phyloP scores from a whole-genome alignment of 768 basidiomycete genomes.

The Amanita brunnescens region DNA sequence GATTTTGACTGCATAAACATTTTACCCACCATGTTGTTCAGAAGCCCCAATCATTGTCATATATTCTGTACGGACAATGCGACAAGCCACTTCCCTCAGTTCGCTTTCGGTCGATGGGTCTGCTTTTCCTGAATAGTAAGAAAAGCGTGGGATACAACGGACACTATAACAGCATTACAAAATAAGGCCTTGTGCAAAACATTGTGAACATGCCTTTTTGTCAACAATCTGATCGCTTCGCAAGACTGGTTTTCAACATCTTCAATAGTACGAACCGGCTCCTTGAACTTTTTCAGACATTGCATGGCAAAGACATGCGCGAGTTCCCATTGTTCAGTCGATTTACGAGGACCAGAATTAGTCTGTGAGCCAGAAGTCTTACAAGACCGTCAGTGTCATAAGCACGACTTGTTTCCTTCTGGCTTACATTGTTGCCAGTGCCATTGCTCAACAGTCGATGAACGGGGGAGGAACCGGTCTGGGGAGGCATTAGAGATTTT shows the following conservation, averaged over 20 bases:
- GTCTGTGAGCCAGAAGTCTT: slow-evolving; percentile 9
- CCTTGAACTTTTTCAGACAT: slow-evolving; percentile 3
- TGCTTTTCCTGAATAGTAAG: slow-evolving; percentile 7
- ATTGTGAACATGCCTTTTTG: slow-evolving; percentile 5
- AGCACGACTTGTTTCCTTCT: slow-evolving; percentile 6
- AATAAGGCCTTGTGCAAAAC: slow-evolving; percentile 4
- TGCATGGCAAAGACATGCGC: not conserved
- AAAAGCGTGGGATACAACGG: slow-evolving; percentile 8
- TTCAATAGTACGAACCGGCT: slow-evolving; percentile 5
- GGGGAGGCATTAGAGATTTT: slow-evolving; percentile 9
- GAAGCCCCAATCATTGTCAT: slow-evolving; percentile 3
- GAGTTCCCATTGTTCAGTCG: slow-evolving; percentile 4
- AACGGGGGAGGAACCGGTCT: slow-evolving; percentile 7
- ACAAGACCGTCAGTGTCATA: slow-evolving; percentile 7
- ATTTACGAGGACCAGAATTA: slow-evolving; percentile 5
- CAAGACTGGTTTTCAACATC: slow-evolving; percentile 5
- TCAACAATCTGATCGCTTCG: slow-evolving; percentile 3
- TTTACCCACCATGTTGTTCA: slow-evolving; percentile 3
- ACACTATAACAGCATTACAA: slow-evolving; percentile 7
- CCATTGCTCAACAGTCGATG: slow-evolving; percentile 5
- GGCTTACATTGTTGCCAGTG: slow-evolving; percentile 6
- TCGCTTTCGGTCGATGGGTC: slow-evolving; percentile 7
- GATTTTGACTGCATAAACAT: not conserved
- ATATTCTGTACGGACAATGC: slow-evolving; percentile 8
- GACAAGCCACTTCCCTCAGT: slow-evolving; percentile 7